Evolutionary conservation across 1,139 yeast species (phyloP).

Genomic region (Candida mesenterica): DNA sequence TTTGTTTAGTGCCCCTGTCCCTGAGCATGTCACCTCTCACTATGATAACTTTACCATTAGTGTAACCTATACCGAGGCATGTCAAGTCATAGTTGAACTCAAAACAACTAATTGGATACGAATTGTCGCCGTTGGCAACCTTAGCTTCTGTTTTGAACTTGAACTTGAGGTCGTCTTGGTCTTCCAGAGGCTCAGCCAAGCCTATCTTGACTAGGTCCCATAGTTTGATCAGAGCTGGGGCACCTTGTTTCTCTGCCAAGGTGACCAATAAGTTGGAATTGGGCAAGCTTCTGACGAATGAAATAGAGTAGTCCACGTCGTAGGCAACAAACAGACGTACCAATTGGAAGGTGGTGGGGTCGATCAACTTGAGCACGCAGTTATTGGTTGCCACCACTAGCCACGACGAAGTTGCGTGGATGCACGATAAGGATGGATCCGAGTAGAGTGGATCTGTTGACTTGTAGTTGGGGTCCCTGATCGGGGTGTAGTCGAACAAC

Average conservation of each 20-base stretch:
- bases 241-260: constrained; percentile 72
- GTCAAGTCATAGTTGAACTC: constrained; percentile 56
- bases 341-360: constrained; percentile 43
- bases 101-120: constrained; percentile 72
- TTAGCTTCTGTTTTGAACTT: constrained; percentile 35
- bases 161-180: constrained; percentile 30
- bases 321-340: constrained; percentile 59
- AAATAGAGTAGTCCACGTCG: constrained; percentile 61
- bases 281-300: constrained; percentile 50
- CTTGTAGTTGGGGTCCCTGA: constrained; percentile 77
- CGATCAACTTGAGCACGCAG: constrained; percentile 58
- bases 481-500: constrained; percentile 80
- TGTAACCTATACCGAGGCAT: constrained; percentile 77
- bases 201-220: constrained; percentile 66
- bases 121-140: constrained; percentile 54
- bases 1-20: constrained; percentile 88
- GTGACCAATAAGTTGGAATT: constrained; percentile 58
- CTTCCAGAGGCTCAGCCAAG: constrained; percentile 21
- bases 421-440: constrained; percentile 69
- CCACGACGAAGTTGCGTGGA: constrained; percentile 51
- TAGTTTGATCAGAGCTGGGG: constrained; percentile 62
- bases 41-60: constrained; percentile 81
- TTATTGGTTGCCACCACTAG: constrained; percentile 60
- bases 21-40: constrained; percentile 84
- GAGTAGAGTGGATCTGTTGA: constrained; percentile 67